Evolutionary conservation across 108 stramenopile genomes (phyloP), one percentile per base, ranked within the genome.

Genomic region (Mediolabrus comicus): DNA sequence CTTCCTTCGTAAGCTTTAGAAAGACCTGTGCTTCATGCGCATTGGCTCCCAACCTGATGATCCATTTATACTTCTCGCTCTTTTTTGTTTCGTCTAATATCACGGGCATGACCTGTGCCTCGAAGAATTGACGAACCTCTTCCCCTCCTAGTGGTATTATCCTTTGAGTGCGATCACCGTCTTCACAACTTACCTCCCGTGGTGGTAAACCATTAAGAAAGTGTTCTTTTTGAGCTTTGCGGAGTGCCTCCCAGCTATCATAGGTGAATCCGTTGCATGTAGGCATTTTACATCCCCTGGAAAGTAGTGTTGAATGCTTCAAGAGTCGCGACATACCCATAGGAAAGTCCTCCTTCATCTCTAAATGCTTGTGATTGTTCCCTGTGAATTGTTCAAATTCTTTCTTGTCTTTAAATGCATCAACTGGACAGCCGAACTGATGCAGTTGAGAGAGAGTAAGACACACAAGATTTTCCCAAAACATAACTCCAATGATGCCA

Each of bases 1-100:
- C 46, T 53, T 65, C 43, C 0, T 57, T 61, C 9, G 49, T 36
- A 8, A 70, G 58, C 17, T 25, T 30, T 22, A 51, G 22, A 22
- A 77, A 77, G 51, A 61, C 31, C 1, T 59, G 32, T 3, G 76
- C 69, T 38, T 77, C 76, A 35, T 77, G 57, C 3, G 69, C 46
- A 28, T 32, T 60, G 2, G 76, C 76, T 11, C 76, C 69, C 11
- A 77, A 4, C 8, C 76, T 57, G 12, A 35, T 62, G 5, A 64
- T 69, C 69, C 69, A 77, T 16, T 59, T 36, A 17, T 62, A 38
- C 4, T 66, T 66, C 46, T 49, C 46, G 5, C 19, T 49, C 22
- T 6, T 22, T 22, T 49, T 49, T 24, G 46, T 6, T 24, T 49
- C 46, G 7, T 49, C 46, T 8, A 49, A 8, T 49, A 49, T 49